Evolutionary conservation across 257 asterid genomes (phyloP), one percentile per base, ranked within the genome.

Genomic region (Rauvolfia tetraphylla): DNA sequence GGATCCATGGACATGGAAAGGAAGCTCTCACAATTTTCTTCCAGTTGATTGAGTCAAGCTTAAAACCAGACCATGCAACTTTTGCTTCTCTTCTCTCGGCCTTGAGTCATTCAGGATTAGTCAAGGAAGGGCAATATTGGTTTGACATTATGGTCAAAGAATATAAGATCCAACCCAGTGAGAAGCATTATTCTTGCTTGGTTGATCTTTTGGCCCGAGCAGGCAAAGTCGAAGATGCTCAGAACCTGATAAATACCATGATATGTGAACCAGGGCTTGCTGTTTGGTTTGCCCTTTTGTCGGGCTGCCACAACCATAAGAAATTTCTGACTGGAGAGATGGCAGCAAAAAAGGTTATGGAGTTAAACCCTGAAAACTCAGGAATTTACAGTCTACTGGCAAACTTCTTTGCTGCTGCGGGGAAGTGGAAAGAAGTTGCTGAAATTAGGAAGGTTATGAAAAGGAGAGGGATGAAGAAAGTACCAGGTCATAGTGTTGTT

Each of bases 51-150:
- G 79, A 81, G 56, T 46, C 82, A 58, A 44, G 65, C 7, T 57
- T 77, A 15, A 80, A 79, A 74, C 96, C 98, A 25, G 97, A 91
- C 76, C 88, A 93, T 78, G 97, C 87, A 23, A 91, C 98, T 53
- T 93, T 93, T 86, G 92, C 98, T 68, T 85, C 97, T 71, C 92
- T 93, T 67, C 88, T 91, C 39, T 90, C 98, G 20, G 97, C 97
- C 44, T 44, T 88, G 84, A 89, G 96, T 75, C 98, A 91, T 83
- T 87, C 96, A 0, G 97, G 96, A 42, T 75, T 93, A 68, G 98
- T 88, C 7, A 87, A 81, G 42, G 87, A 91, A 84, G 97, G 98
- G 66, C 79, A 58, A 6, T 68, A 84, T 36, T 91, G 95, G 96
- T 93, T 84, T 68, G 78, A 83, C 62, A 76, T 34, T 61, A 93